Conservation (phyloP, 176 grass and related monocot genomes). For the Triticum dicoccoides region DNA sequence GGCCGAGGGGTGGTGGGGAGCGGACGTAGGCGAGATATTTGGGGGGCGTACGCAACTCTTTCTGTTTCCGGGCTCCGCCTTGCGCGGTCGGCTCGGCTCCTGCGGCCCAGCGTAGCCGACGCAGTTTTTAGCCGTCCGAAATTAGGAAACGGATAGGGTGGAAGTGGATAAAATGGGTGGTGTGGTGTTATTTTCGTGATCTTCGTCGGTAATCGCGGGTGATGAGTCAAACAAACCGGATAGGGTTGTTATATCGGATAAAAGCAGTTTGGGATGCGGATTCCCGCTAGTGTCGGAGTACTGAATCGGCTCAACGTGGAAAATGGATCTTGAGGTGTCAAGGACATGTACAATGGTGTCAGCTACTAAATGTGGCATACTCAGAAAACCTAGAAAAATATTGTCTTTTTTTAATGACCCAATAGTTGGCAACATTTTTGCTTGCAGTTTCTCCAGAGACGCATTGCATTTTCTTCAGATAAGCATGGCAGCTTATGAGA, state of each 20-base stretch:
- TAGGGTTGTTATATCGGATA: background rate
- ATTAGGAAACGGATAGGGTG: background rate
- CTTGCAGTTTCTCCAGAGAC: too few relatives aligned
- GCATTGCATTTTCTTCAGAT: too few relatives aligned
- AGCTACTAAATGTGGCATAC: too few relatives aligned
- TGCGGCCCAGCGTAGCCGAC: background rate
- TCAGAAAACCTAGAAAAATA: too few relatives aligned
- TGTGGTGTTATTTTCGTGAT: background rate
- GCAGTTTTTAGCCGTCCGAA: background rate
- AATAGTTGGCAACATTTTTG: too few relatives aligned
- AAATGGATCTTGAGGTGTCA: too few relatives aligned
- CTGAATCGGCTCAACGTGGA: too few relatives aligned
- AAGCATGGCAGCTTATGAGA: too few relatives aligned
- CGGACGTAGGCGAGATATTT: conserved; percentile 38
- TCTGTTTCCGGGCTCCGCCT: background rate
- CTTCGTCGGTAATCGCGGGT: background rate
- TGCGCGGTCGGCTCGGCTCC: conserved; percentile 5
- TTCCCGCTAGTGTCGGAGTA: too few relatives aligned
- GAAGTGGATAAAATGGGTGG: background rate
- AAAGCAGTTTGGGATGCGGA: too few relatives aligned
- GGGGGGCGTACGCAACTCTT: conserved; percentile 15
- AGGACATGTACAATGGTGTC: too few relatives aligned
- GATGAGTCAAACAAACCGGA: background rate
- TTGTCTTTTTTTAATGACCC: too few relatives aligned
- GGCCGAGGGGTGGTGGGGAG: conserved; percentile 9